Evolutionary conservation across 2,329 filamentous ascomycete genomes (phyloP).

Genomic region (Aureobasidium melanogenum): DNA sequence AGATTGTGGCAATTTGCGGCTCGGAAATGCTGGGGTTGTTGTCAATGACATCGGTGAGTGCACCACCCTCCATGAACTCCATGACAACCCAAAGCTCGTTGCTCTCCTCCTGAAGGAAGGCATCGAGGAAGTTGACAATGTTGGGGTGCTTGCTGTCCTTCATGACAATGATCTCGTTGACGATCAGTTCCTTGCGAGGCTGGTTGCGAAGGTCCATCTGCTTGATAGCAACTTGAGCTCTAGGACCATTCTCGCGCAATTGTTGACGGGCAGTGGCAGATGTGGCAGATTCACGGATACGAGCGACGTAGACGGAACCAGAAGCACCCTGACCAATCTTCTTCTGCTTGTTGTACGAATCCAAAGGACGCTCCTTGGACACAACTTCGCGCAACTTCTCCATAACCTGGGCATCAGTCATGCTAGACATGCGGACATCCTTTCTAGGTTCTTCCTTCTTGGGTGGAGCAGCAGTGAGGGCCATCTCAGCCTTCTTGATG

Average conservation of each 20-base stretch:
- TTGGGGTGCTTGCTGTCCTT: slow-evolving; percentile 97
- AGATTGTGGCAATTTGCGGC: slow-evolving; percentile 96
- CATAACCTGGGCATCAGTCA: slow-evolving; percentile 97
- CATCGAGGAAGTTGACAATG: slow-evolving; percentile 97
- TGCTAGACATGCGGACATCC: slow-evolving; percentile 96
- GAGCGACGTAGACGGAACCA: slow-evolving; percentile 94
- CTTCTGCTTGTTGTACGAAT: slow-evolving; percentile 98
- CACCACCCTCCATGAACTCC: slow-evolving; percentile 99
- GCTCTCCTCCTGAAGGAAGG: slow-evolving; percentile 90
- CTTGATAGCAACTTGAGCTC: slow-evolving; percentile 94
- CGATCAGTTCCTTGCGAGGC: slow-evolving; percentile 93
- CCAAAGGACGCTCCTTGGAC: slow-evolving; percentile 86
- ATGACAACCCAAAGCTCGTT: slow-evolving; percentile 98
- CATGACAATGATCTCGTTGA: slow-evolving; percentile 99
- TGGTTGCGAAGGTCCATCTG: slow-evolving; percentile 99
- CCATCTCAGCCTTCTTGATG: slow-evolving; percentile 82
- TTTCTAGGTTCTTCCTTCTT: slow-evolving; percentile 71
- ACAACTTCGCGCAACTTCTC: slow-evolving; percentile 88
- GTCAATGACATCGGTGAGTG: slow-evolving; percentile 96
- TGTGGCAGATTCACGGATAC: slow-evolving; percentile 80
- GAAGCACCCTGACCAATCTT: slow-evolving; percentile 99
- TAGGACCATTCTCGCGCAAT: slow-evolving; percentile 66
- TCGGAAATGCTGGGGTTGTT: slow-evolving; percentile 92
- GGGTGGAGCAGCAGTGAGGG: slow-evolving; percentile 51
- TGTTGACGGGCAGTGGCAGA: slow-evolving; percentile 72